These are phyloP conservation scores for Acer saccharum DNA, from an alignment of 345 rosid species.

Conservation along the genomic window DNA sequence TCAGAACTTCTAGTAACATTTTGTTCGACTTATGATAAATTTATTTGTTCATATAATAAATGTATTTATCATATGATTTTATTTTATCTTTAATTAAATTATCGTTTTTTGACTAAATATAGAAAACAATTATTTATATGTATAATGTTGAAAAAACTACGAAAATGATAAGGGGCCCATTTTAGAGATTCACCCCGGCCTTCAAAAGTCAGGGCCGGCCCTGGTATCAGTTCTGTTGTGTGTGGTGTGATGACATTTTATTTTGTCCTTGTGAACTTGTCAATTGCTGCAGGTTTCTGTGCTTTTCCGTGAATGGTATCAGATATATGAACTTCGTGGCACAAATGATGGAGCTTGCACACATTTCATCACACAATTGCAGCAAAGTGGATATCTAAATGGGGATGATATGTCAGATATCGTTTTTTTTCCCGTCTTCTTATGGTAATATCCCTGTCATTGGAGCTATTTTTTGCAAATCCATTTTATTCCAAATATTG, in stretches of 20 bases:
- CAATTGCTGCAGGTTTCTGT: constrained; percentile 28
- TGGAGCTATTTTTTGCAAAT: background rate
- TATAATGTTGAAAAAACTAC: too few relatives aligned
- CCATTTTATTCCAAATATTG: background rate
- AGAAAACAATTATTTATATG: too few relatives aligned
- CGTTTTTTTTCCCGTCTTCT: constrained; percentile 36
- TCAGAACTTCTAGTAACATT: too few relatives aligned
- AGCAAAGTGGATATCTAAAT: constrained; percentile 32
- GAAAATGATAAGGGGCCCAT: too few relatives aligned
- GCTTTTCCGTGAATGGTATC: constrained; percentile 36
- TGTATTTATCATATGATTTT: too few relatives aligned
- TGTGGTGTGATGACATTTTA: background rate
- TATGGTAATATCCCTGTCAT: constrained; percentile 15
- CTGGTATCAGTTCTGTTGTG: background rate
- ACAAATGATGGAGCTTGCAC: constrained; percentile 30
- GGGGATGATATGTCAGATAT: constrained; percentile 38
- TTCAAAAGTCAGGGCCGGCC: too few relatives aligned
- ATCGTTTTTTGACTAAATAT: too few relatives aligned
- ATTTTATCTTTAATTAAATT: too few relatives aligned
- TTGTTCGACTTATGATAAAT: too few relatives aligned
- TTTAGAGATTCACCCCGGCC: too few relatives aligned
- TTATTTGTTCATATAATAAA: too few relatives aligned
- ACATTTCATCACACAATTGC: constrained; percentile 31
- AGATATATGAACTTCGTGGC: constrained; percentile 35
- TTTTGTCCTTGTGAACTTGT: background rate